Conservation (phyloP, 2,329 filamentous ascomycete genomes). For the Pyricularia grisea region DNA sequence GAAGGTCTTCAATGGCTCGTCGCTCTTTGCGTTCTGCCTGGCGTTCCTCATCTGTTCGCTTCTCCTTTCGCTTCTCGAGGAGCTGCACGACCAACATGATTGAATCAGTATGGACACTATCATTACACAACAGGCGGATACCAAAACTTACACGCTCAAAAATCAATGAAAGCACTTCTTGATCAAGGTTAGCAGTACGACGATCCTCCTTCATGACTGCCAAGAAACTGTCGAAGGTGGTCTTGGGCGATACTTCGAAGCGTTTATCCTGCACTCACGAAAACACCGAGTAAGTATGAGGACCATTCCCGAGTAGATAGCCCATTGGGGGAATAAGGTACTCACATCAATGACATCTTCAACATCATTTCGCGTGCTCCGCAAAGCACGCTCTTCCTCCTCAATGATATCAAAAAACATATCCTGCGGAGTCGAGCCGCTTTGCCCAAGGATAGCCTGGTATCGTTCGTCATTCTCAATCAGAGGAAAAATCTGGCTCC, state of each 20-base stretch:
- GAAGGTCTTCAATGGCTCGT: constrained; percentile 72
- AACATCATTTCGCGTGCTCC: constrained; percentile 72
- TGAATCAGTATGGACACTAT: not conserved
- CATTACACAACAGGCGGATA: not conserved
- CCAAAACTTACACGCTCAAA: constrained; percentile 61
- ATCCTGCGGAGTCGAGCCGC: constrained; percentile 78
- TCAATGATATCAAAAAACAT: constrained; percentile 95
- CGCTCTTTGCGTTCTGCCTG: constrained; percentile 79
- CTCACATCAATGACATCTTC: constrained; percentile 81
- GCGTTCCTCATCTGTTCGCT: constrained; percentile 76
- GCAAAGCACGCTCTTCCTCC: constrained; percentile 82
- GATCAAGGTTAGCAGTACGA: constrained; percentile 79
- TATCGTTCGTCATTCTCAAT: constrained; percentile 79
- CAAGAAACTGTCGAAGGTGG: constrained; percentile 81
- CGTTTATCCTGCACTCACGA: constrained; percentile 61
- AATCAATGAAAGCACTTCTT: constrained; percentile 68
- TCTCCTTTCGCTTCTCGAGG: constrained; percentile 80
- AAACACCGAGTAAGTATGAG: not conserved
- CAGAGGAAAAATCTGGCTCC: constrained; percentile 68
- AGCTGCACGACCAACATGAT: constrained; percentile 35
- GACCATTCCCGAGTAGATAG: not conserved
- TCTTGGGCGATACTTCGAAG: constrained; percentile 81
- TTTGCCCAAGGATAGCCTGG: constrained; percentile 70
- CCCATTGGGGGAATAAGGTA: constrained; percentile 8
- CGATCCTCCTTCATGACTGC: constrained; percentile 74